phyloP scores from a whole-genome alignment of 1,284 basidiomycete species.

The Takashimella tepidaria region DNA sequence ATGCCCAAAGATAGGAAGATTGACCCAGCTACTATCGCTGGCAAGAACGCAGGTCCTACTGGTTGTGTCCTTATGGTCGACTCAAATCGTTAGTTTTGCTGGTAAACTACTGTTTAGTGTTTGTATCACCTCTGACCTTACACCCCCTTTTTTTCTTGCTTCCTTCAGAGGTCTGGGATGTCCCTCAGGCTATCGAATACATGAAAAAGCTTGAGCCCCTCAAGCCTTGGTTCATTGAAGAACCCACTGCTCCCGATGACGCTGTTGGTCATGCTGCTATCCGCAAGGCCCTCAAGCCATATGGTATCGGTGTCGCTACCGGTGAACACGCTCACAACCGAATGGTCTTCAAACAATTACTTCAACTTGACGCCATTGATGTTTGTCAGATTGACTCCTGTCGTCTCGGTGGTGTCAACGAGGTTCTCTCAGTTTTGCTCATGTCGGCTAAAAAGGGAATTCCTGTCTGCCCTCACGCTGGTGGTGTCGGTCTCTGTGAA shows the following conservation, averaged over 20 bases:
- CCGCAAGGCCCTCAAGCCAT: constrained; percentile 60
- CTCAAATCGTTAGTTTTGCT: constrained; percentile 65
- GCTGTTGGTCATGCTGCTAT: constrained; percentile 54
- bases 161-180: constrained; percentile 72
- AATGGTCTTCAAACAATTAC: constrained; percentile 94
- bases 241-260: constrained; percentile 91
- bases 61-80: constrained; percentile 95
- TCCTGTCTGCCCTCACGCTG: constrained; percentile 89
- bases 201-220: constrained; percentile 72
- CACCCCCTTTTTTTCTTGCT: constrained; percentile 4
- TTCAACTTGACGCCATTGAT: constrained; percentile 89
- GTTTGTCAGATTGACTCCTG: constrained; percentile 96
- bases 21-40: constrained; percentile 62
- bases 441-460: constrained; percentile 86
- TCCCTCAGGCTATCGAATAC: constrained; percentile 85
- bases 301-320: constrained; percentile 88
- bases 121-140: too few relatives aligned
- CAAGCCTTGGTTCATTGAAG: constrained; percentile 97
- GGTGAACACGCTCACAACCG: constrained; percentile 95
- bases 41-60: constrained; percentile 91
- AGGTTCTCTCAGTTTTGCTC: constrained; percentile 85
- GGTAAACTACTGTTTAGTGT: too few relatives aligned
- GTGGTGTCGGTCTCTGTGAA: constrained; percentile 87
- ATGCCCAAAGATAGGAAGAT: constrained; percentile 50
- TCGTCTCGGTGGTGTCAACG: constrained; percentile 85